Evolutionary conservation across 768 basidiomycete genomes (phyloP).

Genomic region (Dendrothele bispora): DNA sequence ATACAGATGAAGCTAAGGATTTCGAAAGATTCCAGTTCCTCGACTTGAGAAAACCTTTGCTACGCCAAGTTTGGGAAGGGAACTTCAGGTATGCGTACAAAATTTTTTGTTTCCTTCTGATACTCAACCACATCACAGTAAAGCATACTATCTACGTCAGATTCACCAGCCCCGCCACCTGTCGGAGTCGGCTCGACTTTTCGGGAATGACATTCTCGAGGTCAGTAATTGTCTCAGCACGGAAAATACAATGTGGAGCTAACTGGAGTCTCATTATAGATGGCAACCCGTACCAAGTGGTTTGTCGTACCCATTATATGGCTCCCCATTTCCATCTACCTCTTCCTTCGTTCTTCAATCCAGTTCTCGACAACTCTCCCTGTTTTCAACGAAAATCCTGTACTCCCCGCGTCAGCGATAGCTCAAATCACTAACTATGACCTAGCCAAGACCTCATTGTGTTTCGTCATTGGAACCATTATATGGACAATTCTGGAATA

Average conservation of each 20-base stretch:
- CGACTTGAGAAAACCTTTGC: slow-evolving; percentile 81
- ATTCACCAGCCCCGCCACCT: slow-evolving; percentile 96
- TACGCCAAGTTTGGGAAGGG: slow-evolving; percentile 83
- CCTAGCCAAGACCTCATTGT: slow-evolving; percentile 54
- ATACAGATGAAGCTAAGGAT: slow-evolving; percentile 80
- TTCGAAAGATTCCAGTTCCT: slow-evolving; percentile 90
- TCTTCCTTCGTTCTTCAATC: slow-evolving; percentile 78
- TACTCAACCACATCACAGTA: slow-evolving; percentile 43
- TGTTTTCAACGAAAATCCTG: slow-evolving; percentile 55
- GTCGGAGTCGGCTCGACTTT: slow-evolving; percentile 80
- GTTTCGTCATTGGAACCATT: slow-evolving; percentile 83
- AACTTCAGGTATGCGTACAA: slow-evolving; percentile 71
- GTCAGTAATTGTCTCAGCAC: no score
- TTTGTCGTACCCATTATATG: slow-evolving; percentile 91
- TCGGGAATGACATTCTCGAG: slow-evolving; percentile 82
- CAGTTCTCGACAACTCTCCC: slow-evolving; percentile 79
- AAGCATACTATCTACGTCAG: slow-evolving; percentile 94
- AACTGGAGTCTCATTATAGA: slow-evolving; percentile 32
- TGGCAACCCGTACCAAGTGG: slow-evolving; percentile 87
- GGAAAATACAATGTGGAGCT: neutral
- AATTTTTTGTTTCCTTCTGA: neutral
- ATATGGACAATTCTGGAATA: slow-evolving; percentile 97
- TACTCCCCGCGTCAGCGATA: slow-evolving; percentile 51
- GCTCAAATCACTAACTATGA: slow-evolving; percentile 49
- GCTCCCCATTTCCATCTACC: slow-evolving; percentile 81